phyloP scores from a whole-genome alignment of 306 rosid genomes.

The Pterocarpus macrocarpus region DNA sequence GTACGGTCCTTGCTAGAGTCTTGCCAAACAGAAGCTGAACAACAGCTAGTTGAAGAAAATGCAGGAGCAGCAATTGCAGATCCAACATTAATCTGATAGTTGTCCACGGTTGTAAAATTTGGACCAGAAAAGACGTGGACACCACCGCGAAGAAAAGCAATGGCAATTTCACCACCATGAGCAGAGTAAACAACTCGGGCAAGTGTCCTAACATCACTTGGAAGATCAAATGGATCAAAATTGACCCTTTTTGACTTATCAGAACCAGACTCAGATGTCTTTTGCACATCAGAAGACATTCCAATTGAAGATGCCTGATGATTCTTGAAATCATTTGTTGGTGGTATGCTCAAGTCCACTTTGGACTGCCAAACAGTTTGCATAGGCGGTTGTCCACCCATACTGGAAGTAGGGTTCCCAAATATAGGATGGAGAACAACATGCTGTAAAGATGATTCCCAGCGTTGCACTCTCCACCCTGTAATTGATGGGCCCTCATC shows the following conservation, averaged over 20 bases:
- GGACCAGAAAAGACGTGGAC: constrained; percentile 98
- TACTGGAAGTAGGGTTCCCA: constrained; percentile 92
- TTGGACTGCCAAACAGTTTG: constrained; percentile 99
- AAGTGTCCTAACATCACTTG: constrained; percentile 98
- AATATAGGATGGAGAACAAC: constrained; percentile 99
- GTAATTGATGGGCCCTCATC: constrained; percentile 99
- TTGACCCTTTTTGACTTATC: constrained; percentile 74
- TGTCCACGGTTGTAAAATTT: constrained; percentile 83
- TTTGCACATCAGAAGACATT: constrained; percentile 64
- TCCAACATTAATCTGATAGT: constrained; percentile 94
- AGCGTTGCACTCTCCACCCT: constrained; percentile 99
- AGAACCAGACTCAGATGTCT: constrained; percentile 55
- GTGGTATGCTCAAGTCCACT: constrained; percentile 86
- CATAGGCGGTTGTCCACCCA: constrained; percentile 97
- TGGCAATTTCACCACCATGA: constrained; percentile 99
- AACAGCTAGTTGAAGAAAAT: constrained; percentile 97
- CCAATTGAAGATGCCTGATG: constrained; percentile 68
- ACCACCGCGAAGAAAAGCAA: constrained; percentile 97
- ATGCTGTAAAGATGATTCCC: constrained; percentile 95
- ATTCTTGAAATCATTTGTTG: constrained; percentile 89
- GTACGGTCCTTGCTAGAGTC: constrained; percentile 76
- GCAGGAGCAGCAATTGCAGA: constrained; percentile 99
- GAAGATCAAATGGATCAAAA: constrained; percentile 98
- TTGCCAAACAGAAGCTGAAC: constrained; percentile 99
- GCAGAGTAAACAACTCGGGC: constrained; percentile 95